Percentiles rank a stretch among this genome's conserved stretches.
phyloP scores from a whole-genome alignment of 2,329 filamentous ascomycete genomes.

The Sporothrix inflata region DNA sequence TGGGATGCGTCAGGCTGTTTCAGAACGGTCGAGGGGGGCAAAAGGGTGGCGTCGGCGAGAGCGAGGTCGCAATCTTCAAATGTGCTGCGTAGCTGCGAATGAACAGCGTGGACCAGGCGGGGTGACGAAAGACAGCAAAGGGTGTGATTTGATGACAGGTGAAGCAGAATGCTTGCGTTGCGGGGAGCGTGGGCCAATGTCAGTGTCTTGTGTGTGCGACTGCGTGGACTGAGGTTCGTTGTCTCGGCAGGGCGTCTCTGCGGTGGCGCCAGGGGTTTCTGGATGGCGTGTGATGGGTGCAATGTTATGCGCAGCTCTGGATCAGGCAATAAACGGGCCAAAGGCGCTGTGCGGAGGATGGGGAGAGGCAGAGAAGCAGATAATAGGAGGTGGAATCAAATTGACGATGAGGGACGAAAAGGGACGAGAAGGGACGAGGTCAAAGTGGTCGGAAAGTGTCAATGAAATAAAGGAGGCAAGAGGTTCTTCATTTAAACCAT shows the following conservation, averaged over 20 bases:
- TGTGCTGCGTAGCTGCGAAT: background rate
- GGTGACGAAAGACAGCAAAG: background rate
- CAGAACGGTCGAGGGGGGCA: conserved; percentile 37
- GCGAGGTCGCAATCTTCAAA: conserved; percentile 22
- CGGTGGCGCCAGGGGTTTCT: background rate
- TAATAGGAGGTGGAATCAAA: background rate
- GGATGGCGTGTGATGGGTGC: background rate
- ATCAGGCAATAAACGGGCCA: conserved; percentile 19
- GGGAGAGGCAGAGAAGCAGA: background rate
- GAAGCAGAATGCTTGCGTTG: background rate
- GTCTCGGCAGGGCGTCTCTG: conserved; percentile 10
- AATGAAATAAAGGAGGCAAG: background rate
- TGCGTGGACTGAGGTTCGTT: conserved; percentile 7
- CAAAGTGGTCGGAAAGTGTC: background rate
- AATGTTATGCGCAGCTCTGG: conserved; percentile 18
- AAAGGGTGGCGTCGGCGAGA: conserved; percentile 23
- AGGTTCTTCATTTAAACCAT: conserved; percentile 11
- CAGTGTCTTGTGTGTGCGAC: background rate
- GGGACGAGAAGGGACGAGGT: background rate
- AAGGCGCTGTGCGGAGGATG: background rate
- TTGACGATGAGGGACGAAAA: background rate
- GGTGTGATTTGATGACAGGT: background rate
- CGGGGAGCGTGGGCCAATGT: conserved; percentile 18
- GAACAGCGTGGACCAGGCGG: background rate
- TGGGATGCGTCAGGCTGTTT: conserved; percentile 47